Evolutionary conservation across 352 stramenopile species (phyloP), one percentile per base, ranked within the genome.

Genomic region (Globisporangium camurandrum): DNA sequence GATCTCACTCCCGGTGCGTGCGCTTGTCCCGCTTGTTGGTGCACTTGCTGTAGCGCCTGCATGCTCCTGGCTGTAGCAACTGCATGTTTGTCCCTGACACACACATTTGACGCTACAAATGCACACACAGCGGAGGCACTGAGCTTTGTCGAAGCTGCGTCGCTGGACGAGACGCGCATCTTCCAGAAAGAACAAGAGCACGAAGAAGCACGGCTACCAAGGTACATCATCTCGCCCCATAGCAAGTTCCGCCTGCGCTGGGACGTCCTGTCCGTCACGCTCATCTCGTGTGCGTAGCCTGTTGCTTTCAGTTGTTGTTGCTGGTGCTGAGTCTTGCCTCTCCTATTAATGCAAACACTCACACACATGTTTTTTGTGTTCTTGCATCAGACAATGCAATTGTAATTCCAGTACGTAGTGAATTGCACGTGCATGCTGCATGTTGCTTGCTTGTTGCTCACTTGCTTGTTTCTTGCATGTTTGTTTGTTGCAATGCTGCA

Each of bases 171-270:
- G 36, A 80, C 86, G 45, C 85, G 93, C 45, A 91, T 96, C 45
- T 95, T 93, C 55, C 84, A 92, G 52, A 84, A 84, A 46, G 77
- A 85, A 38, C 69, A 88, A 41, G 77, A 84, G 20, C 83, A 93
- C 48, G 79, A 95, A 41, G 83, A 94, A 30, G 81, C 74, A 12
- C 88, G 54, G 31, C 76, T 97, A 12, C 81, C 77, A 1, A 77
- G 65, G 56, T 89, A 75, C 44, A 59, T 92, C 47, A 82, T 89
- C 36, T 88, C 75, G n/a, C 81, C 77, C 0, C 51, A 87, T 54
- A 51, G 81, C 51, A 85, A 85, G 51, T 88, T 92, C 39, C 73
- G 77, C 5, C 43, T 92, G 37, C 77, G 77, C 0, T 92, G 80
- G 80, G 80, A 92, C 43, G 47, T 92, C 20, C 31, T 86, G 16